phyloP scores from a whole-genome alignment of 2,329 filamentous ascomycete genomes.

The Zymoseptoria ardabiliae region DNA sequence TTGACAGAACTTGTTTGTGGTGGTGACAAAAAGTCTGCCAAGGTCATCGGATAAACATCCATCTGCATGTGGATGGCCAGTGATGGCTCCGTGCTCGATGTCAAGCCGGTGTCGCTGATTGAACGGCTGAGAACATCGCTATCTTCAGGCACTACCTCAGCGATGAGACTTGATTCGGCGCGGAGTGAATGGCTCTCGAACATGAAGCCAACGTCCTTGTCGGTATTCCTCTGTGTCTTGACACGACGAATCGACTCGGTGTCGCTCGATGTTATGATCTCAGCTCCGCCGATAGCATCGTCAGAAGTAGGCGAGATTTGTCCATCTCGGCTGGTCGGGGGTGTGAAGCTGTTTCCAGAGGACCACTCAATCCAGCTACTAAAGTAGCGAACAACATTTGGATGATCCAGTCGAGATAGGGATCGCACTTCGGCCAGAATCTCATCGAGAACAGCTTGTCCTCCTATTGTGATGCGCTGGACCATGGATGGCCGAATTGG shows the following conservation, averaged over 20 bases:
- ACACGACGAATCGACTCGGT: constrained; percentile 11
- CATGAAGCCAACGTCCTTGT: constrained; percentile 8
- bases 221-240: constrained; percentile 11
- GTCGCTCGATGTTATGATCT: constrained; percentile 10
- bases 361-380: constrained; percentile 55
- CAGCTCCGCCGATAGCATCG: constrained; percentile 16
- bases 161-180: neutral
- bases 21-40: constrained; percentile 51
- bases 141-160: neutral
- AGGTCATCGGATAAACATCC: constrained; percentile 56
- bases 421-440: constrained; percentile 56
- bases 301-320: constrained; percentile 7
- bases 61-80: constrained; percentile 61
- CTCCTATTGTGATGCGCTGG: constrained; percentile 43
- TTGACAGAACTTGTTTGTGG: constrained; percentile 8
- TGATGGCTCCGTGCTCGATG: constrained; percentile 15
- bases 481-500: constrained; percentile 43
- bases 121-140: constrained; percentile 31
- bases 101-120: constrained; percentile 4
- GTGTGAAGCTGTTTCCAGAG: neutral
- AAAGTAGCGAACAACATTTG: constrained; percentile 60
- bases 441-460: constrained; percentile 47
- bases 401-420: constrained; percentile 55
- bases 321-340: constrained; percentile 4
- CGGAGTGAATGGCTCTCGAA: constrained; percentile 10